Evolutionary conservation across 2,329 filamentous ascomycete genomes (phyloP), one percentile per base, ranked within the genome.

Genomic region (Colletotrichum truncatum): DNA sequence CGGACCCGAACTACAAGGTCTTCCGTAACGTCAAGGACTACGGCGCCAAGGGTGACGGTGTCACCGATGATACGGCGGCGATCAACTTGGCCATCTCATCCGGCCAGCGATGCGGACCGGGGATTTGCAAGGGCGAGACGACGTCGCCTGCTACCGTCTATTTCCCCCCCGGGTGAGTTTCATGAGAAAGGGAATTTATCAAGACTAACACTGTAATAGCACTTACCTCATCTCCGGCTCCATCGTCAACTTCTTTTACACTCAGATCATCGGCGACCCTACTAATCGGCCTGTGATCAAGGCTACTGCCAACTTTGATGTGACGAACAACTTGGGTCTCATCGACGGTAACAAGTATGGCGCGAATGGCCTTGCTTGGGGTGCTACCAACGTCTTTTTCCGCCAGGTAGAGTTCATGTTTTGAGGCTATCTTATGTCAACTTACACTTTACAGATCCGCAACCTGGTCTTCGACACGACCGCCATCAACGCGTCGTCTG

Each of bases 231-330:
- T 95, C 66, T 91, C 87, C 53, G 84, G 82, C 68, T 91, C 92
- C 6, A 88, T 96, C 65, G 78, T 92, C 41, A 88, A 91, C 73
- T 89, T 90, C 77, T 96, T 94, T 80, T 93, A 93, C 74, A 94
- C 92, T 1, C 90, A 93, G 75, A 84, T 96, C 67, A 84, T 94
- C 28, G 92, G 92, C 39, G 90, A 94, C 75, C 87, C 90, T 9
- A 82, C 81, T 18, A 76, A 84, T 67, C 81, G 85, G 61, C 81
- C 91, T 6, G 81, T 83, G 3, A 81, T 90, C 57, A 85, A 85
- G 70, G 87, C 87, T 3, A 77, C 82, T 1, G 66, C 81, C 0
- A 77, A 74, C 36, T 90, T 90, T 69, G 70, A 71, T 8, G 70
- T 71, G 9, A 62, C 70, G 14, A 68, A 67, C 25, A 80, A 73